A percentile compares a stretch with the other conserved stretches of the same genome.
Evolutionary conservation across 352 stramenopile genomes (phyloP).

Genomic region (Phytopythium delawarense): DNA sequence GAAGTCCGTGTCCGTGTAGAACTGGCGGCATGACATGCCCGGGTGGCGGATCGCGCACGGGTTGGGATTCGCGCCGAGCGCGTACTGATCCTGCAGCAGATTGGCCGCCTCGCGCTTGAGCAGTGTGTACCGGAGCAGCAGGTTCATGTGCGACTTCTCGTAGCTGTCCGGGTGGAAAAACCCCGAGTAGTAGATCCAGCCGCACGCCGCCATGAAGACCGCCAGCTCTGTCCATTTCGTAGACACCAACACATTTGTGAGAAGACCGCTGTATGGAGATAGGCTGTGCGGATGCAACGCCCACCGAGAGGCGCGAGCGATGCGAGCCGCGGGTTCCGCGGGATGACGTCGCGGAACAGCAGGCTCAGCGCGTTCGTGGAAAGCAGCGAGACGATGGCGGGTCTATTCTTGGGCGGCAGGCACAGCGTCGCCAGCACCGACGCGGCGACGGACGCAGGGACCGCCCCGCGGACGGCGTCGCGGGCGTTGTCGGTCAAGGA

Average conservation of each 20-base stretch:
- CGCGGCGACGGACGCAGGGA: slow-evolving; percentile 25
- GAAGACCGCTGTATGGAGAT: not conserved
- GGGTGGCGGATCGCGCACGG: slow-evolving; percentile 43
- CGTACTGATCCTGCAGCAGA: slow-evolving; percentile 35
- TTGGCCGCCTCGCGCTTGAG: slow-evolving; percentile 26
- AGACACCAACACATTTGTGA: not conserved
- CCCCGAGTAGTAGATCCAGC: slow-evolving; percentile 59
- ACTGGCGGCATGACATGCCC: slow-evolving; percentile 32
- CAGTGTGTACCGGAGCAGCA: slow-evolving; percentile 62
- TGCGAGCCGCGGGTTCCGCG: slow-evolving; percentile 27
- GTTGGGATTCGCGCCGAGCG: slow-evolving; percentile 38
- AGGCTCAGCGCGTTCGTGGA: slow-evolving; percentile 45
- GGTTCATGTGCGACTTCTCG: slow-evolving; percentile 42
- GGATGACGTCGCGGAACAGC: slow-evolving; percentile 20
- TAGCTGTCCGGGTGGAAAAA: slow-evolving; percentile 64
- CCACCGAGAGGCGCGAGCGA: slow-evolving; percentile 26
- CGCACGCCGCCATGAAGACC: slow-evolving; percentile 42
- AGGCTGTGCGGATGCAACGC: not conserved
- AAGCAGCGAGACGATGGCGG: slow-evolving; percentile 46
- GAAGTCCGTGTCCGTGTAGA: slow-evolving; percentile 34
- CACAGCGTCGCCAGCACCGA: slow-evolving; percentile 28
- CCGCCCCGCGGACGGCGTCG: slow-evolving; percentile 1
- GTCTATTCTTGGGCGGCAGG: slow-evolving; percentile 29
- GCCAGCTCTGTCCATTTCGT: slow-evolving; percentile 27
- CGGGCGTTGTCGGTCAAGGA: not conserved